Evolutionary conservation across 1,284 basidiomycete genomes (phyloP), one percentile per base, ranked within the genome.

Genomic region (Microbotryum intermedium): DNA sequence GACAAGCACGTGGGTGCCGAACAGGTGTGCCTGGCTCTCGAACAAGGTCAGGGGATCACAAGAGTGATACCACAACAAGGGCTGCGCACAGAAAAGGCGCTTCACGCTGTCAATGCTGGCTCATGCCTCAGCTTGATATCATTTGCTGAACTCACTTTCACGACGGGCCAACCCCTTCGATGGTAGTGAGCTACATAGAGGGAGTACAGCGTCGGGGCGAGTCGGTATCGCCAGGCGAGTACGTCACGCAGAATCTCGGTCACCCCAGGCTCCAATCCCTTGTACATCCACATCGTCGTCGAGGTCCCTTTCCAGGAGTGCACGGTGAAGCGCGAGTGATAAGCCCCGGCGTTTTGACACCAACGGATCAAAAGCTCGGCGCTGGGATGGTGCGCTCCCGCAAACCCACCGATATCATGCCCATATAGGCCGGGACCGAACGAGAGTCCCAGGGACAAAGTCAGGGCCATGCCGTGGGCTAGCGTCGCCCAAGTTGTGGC

Each of bases 271-370:
- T 29, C 26, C 18, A 53, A 13, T 20, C 16, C 42, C 2, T 59
- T 50, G 54, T 68, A 67, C 65, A 67, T 67, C 61, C 61, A 67
- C 11, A 67, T 48, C 23, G 65, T 67, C 16, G 65, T 67, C 20
- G 65, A 67, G 13, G 67, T 47, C 30, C 60, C 43, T 28, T 67
- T 67, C 65, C 65, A 67, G 18, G 50, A 54, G 49, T 67, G 65
- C 39, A 67, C 60, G 11, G 65, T 67, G 51, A 67, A 67, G 10
- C 65, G 23, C 7, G 65, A 61, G 47, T 67, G 65, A 53, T 51
- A 67, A 2, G 52, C 51, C 13, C 64, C 49, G 45, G 28, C 56
- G n/a, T 57, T 57, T 46, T 67, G 65, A 51, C 65, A 67, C 65
- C 65, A 67, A 4, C 65, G 42, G 9, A 67, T 53, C 4, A 67